Base-by-base conservation (phyloP, 1,284 basidiomycete genomes). In the Ustilago vetiveriae region DNA sequence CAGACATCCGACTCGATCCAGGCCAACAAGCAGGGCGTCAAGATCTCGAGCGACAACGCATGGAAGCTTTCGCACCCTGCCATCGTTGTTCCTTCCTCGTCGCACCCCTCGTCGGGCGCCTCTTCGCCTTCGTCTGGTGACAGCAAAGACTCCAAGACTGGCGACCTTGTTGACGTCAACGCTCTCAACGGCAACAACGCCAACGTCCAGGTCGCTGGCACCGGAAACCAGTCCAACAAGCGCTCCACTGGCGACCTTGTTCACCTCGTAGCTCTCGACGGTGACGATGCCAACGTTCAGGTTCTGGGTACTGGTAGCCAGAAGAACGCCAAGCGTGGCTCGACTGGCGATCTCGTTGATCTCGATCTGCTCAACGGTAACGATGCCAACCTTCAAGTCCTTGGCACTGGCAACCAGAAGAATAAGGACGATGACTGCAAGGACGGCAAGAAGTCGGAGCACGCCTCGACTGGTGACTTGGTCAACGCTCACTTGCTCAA, bases 381-480 rank as follows among this genome's bases (percentile, higher is more conserved):
- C 46, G 17, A 49, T 29, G 47, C 54, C 41, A 57, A 57, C 46
- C 22, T 49, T 11, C 46, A 45, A 36, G 27, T 57, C 41, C 46
- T 57, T 17, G 47, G 47, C 27, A 57, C 54, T 24, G 54, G 54
- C 54, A 49, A 44, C 54, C 54, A 57, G 45, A 48, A 48, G 32
- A 55, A 55, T 23, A 7, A 23, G 36, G 43, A 43, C 38, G 21
- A 35, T 21, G 39, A 27, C 26, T 40, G 21, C 41, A 21, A 48
- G 37, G 29, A 29, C 24, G 29, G 50, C 30, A 40, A 50, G 36
- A 7, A 40, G 33, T 21, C 29, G 17, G 9, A 33, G 14, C 17
- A 56, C 10, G 14, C 23, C 4, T n/a, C 40, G 13, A 60, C 50
- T 26, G 57, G 57, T 9, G 50, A 60, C 29, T 39, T 60, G 11